Evolutionary conservation across 1,139 yeast species (phyloP).

Genomic region (Sugiyamaella sp.): DNA sequence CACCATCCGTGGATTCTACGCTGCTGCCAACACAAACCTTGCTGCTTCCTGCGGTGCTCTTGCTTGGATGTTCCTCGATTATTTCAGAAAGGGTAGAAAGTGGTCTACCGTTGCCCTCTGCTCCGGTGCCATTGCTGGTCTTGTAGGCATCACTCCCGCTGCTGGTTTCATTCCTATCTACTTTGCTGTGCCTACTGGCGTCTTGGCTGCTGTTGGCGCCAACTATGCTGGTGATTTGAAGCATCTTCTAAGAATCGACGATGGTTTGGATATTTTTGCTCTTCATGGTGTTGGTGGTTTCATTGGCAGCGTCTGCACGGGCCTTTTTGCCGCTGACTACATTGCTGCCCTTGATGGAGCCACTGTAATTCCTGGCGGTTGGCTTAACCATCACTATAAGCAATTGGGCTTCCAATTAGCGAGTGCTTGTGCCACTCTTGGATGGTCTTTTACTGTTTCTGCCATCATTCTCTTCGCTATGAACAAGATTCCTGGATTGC

Average conservation of each 20-base stretch:
- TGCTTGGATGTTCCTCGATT: constrained; percentile 92
- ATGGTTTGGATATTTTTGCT: constrained; percentile 94
- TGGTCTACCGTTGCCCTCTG: constrained; percentile 97
- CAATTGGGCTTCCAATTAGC: constrained; percentile 96
- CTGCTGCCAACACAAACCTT: constrained; percentile 85
- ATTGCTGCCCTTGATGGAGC: constrained; percentile 71
- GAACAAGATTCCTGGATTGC: constrained; percentile 82
- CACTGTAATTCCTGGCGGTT: constrained; percentile 77
- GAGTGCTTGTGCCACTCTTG: constrained; percentile 70
- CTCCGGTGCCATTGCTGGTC: constrained; percentile 90
- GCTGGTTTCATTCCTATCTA: constrained; percentile 95
- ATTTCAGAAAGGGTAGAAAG: constrained; percentile 82
- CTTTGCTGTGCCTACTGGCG: constrained; percentile 83
- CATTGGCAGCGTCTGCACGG: constrained; percentile 81
- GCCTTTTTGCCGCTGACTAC: constrained; percentile 92
- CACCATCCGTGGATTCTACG: constrained; percentile 89
- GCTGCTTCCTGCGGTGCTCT: constrained; percentile 93
- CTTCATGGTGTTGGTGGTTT: constrained; percentile 94
- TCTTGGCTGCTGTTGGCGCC: constrained; percentile 74
- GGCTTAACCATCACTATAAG: constrained; percentile 87
- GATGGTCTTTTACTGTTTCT: constrained; percentile 82
- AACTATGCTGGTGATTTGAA: constrained; percentile 86
- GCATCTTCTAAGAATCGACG: constrained; percentile 74
- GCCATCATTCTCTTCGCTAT: constrained; percentile 66
- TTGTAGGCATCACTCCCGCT: constrained; percentile 96